These are phyloP conservation scores for Psilocybe sp. DNA, from an alignment of 768 basidiomycete genomes.

Conservation along the genomic window DNA sequence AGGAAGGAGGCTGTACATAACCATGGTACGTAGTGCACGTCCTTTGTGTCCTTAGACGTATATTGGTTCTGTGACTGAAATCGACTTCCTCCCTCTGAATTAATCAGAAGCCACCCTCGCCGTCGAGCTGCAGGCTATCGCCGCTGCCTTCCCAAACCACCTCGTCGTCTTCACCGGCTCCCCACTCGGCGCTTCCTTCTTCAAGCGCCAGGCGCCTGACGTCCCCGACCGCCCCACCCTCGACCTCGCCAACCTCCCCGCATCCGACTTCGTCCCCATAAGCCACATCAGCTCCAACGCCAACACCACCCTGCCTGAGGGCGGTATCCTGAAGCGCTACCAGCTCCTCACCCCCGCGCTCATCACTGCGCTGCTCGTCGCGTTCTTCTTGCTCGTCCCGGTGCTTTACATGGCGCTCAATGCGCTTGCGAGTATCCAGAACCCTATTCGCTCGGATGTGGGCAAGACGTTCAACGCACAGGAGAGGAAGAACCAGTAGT, in stretches of 20 bases:
- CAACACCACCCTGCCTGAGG: conserved; percentile 39
- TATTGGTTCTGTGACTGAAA: background rate
- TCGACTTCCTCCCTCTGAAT: background rate
- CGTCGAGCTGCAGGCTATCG: conserved; percentile 46
- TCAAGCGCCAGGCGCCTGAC: conserved; percentile 36
- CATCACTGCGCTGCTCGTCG: conserved; percentile 61
- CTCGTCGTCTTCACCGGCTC: conserved; percentile 68
- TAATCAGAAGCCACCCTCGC: conserved; percentile 43
- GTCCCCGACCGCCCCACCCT: conserved; percentile 22
- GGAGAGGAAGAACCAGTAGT: conserved; percentile 76
- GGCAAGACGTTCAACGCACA: conserved; percentile 66
- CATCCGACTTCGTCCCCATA: conserved; percentile 1
- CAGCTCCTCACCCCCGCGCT: conserved; percentile 77
- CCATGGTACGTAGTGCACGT: conserved; percentile 44
- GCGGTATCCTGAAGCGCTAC: conserved; percentile 69
- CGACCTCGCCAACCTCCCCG: conserved; percentile 18
- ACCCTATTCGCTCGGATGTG: conserved; percentile 57
- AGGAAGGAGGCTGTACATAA: conserved; percentile 48
- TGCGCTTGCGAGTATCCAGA: conserved; percentile 73
- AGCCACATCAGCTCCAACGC: conserved; percentile 14
- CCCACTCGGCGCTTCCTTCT: conserved; percentile 26
- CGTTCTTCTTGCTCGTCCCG: conserved; percentile 67
- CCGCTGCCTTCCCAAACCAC: conserved; percentile 51
- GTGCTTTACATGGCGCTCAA: conserved; percentile 59
- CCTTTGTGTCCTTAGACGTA: background rate